Evolutionary conservation across 2,329 filamentous ascomycete genomes (phyloP), one percentile per base, ranked within the genome.

Genomic region (Aspergillus sp.): DNA sequence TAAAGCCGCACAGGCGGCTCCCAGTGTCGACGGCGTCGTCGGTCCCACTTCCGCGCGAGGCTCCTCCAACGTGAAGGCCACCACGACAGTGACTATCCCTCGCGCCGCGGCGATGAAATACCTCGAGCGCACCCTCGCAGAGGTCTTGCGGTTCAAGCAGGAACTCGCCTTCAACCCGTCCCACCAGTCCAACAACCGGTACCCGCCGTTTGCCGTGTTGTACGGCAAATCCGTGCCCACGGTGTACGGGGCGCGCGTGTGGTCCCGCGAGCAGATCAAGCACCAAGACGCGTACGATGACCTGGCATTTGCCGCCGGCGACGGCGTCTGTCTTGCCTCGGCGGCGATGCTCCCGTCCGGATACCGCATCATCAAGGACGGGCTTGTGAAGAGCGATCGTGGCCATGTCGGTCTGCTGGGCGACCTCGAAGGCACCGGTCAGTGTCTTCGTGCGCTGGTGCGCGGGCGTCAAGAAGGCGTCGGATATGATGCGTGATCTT

Each of bases 211-310:
- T 11, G 86, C 89, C 0, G 81, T 96, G 44, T 83, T 97, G 7
- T 97, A 96, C 72, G 88, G 89, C 51, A 96, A 96, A 69, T 85
- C 85, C 20, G 89, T 88, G 1, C 92, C 92, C 0, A 97, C 92
- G 0, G 89, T 96, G 1, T 91, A 86, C 66, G 91, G 88, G 0
- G 90, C 89, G 0, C 85, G 87, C 42, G 90, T 97, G 0, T 75
- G 81, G 13, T 84, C 84, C 2, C 78, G 81, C 3, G 91, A 93
- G 49, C 85, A 81, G 0, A 96, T 97, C 59, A 82, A 85, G 46
- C 84, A 85, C 55, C 77, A 84, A 0, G 90, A 95, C 69, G 87
- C 85, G 0, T 97, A 96, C 68, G 91, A 96, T 59, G 87, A 95
- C 61, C 78, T 97, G 2, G 83, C 90, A 0, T 97, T 97, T 73